Evolutionary conservation across 2,329 filamentous ascomycete genomes (phyloP).

Genomic region (Clonostachys solani): DNA sequence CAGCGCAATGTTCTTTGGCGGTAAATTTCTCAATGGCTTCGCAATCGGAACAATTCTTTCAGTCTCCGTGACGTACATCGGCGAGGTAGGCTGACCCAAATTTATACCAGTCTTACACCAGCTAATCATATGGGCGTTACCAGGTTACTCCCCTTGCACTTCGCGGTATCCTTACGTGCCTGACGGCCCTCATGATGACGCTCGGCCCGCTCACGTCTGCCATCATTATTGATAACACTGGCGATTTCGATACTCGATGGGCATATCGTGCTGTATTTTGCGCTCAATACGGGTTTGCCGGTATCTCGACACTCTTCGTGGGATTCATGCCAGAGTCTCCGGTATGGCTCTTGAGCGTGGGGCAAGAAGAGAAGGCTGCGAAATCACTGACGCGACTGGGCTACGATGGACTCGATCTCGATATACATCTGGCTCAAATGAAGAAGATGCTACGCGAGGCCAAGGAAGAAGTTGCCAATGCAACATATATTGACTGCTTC

Average conservation of each 20-base stretch:
- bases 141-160: constrained; percentile 19
- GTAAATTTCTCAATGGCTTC: constrained; percentile 36
- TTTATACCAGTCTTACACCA: no score
- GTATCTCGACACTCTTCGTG: constrained; percentile 17
- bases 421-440: constrained; percentile 16
- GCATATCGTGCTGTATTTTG: constrained; percentile 25
- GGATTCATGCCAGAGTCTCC: constrained; percentile 34
- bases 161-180: constrained; percentile 19
- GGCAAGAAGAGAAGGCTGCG: constrained; percentile 23
- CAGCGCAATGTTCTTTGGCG: constrained; percentile 32
- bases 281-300: constrained; percentile 25
- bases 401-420: constrained; percentile 11
- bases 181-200: constrained; percentile 19
- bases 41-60: constrained; percentile 18
- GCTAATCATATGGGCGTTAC: no score
- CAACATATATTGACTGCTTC: constrained; percentile 33
- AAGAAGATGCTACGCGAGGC: constrained; percentile 24
- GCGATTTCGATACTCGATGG: constrained; percentile 18
- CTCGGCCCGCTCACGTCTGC: constrained; percentile 21
- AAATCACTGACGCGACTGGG: constrained; percentile 24
- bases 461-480: constrained; percentile 21
- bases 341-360: constrained; percentile 28
- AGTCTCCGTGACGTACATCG: constrained; percentile 20
- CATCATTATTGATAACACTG: constrained; percentile 23
- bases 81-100: constrained; percentile 14